Evolutionary conservation across 2,329 filamentous ascomycete species (phyloP).

Genomic region (Nectriaceae sp.): DNA sequence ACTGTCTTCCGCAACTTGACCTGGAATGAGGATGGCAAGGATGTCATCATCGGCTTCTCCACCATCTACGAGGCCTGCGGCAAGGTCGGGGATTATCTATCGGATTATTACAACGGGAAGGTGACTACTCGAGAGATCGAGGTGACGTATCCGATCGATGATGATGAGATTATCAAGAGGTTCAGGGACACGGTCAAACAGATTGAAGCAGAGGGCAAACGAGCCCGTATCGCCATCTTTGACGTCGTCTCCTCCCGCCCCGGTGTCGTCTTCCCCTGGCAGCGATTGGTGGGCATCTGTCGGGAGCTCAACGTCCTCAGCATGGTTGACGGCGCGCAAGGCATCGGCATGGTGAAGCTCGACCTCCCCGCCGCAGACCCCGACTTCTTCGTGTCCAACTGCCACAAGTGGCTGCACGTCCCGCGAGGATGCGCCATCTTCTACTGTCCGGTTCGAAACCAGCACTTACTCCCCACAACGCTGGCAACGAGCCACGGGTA

Average conservation of each 20-base stretch:
- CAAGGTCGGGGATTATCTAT: slow-evolving; percentile 69
- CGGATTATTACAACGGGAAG: slow-evolving; percentile 60
- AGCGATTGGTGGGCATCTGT: slow-evolving; percentile 65
- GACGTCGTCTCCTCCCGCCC: slow-evolving; percentile 81
- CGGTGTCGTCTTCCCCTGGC: slow-evolving; percentile 78
- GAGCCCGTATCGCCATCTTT: slow-evolving; percentile 66
- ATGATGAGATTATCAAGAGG: slow-evolving; percentile 62
- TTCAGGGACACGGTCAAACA: slow-evolving; percentile 62
- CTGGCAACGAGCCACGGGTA: slow-evolving; percentile 84
- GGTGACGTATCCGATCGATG: slow-evolving; percentile 69
- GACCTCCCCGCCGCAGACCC: slow-evolving; percentile 68
- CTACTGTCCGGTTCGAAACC: slow-evolving; percentile 76
- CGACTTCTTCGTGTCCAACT: slow-evolving; percentile 87
- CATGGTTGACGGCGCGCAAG: slow-evolving; percentile 83
- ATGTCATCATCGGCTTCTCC: slow-evolving; percentile 77
- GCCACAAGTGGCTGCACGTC: slow-evolving; percentile 86
- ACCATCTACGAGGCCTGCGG: slow-evolving; percentile 80
- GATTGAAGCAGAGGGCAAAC: slow-evolving; percentile 57
- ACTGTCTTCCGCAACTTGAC: slow-evolving; percentile 75
- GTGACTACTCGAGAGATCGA: slow-evolving; percentile 55
- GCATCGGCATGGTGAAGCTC: slow-evolving; percentile 75
- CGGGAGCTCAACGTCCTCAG: slow-evolving; percentile 68
- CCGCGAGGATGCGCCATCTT: slow-evolving; percentile 81
- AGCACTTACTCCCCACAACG: slow-evolving; percentile 71
- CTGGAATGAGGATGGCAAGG: slow-evolving; percentile 69